Conservation (phyloP, 2,329 filamentous ascomycete species). For the Capronia coronata region DNA sequence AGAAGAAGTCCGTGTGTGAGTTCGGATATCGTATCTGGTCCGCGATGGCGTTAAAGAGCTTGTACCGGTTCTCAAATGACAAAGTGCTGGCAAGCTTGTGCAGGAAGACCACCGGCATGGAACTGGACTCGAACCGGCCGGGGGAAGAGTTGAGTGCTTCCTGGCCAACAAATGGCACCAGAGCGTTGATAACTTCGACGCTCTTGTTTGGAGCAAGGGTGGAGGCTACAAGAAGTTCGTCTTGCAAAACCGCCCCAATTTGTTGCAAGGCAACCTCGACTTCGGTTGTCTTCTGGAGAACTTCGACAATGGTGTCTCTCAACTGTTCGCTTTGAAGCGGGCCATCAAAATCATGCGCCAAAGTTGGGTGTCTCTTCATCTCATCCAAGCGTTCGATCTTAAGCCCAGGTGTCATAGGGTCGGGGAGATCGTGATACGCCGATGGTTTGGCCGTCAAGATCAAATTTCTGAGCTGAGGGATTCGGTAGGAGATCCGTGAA, state of each 20-base stretch:
- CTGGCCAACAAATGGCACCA: constrained; percentile 76
- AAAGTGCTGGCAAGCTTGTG: constrained; percentile 71
- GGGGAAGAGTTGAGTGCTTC: constrained; percentile 57
- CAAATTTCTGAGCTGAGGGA: constrained; percentile 80
- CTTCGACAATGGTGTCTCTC: constrained; percentile 48
- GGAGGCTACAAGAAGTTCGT: constrained; percentile 2
- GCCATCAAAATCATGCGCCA: constrained; percentile 56
- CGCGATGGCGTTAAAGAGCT: constrained; percentile 73
- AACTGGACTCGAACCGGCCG: constrained; percentile 57
- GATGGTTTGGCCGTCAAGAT: constrained; percentile 74
- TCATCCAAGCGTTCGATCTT: constrained; percentile 74
- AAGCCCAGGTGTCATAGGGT: constrained; percentile 64
- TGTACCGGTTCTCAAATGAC: constrained; percentile 72
- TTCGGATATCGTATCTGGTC: constrained; percentile 91
- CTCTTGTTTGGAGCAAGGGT: constrained; percentile 14
- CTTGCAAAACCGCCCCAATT: constrained; percentile 40
- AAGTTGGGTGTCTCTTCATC: constrained; percentile 59
- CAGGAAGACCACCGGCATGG: constrained; percentile 64
- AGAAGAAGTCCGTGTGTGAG: constrained; percentile 87
- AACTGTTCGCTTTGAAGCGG: constrained; percentile 46
- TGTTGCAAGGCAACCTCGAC: constrained; percentile 63
- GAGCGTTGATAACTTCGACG: constrained; percentile 62
- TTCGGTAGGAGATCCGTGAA: constrained; percentile 73
- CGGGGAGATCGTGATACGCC: constrained; percentile 63
- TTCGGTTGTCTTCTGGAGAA: constrained; percentile 39